Evolutionary conservation across 2,329 filamentous ascomycete genomes (phyloP).

Genomic region (Colletotrichum eleusines): DNA sequence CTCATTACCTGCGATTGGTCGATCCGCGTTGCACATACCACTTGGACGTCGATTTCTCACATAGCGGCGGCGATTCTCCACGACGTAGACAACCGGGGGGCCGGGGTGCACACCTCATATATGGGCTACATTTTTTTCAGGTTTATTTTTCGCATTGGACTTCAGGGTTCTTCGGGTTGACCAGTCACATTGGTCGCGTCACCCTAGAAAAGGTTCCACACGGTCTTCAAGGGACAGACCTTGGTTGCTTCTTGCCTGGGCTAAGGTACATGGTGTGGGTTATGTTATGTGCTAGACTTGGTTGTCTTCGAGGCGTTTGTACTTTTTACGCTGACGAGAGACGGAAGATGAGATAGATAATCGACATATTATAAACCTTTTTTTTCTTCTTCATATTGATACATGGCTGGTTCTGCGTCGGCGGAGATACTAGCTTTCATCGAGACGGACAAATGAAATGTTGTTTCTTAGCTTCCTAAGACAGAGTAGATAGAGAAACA

Average conservation of each 20-base stretch:
- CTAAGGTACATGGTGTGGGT: conserved; percentile 13
- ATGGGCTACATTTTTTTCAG: conserved; percentile 27
- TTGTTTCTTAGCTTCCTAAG: neutral
- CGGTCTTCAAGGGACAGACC: neutral
- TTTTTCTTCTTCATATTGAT: neutral
- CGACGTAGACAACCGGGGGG: conserved; percentile 18
- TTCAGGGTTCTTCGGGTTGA: conserved; percentile 2
- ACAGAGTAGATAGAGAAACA: neutral
- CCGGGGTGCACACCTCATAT: conserved; percentile 21
- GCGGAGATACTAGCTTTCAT: neutral
- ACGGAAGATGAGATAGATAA: conserved; percentile 26
- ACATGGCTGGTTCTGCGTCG: neutral
- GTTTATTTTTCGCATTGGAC: conserved; percentile 20
- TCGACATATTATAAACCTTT: conserved; percentile 8
- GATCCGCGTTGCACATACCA: conserved; percentile 33
- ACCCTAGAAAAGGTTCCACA: neutral
- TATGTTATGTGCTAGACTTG: conserved; percentile 22
- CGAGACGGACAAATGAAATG: neutral
- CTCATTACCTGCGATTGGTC: conserved; percentile 23
- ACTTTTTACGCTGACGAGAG: neutral
- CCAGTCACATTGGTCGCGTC: neutral
- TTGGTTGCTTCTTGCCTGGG: conserved; percentile 28
- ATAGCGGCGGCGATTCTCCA: conserved; percentile 3
- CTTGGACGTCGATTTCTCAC: conserved; percentile 14
- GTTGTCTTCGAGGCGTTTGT: conserved; percentile 18